Percentiles rank a stretch among this genome's conserved stretches.
These are phyloP conservation scores for Talaromyces sp. DNA, from an alignment of 2,329 filamentous ascomycete species.

Conservation along the genomic window DNA sequence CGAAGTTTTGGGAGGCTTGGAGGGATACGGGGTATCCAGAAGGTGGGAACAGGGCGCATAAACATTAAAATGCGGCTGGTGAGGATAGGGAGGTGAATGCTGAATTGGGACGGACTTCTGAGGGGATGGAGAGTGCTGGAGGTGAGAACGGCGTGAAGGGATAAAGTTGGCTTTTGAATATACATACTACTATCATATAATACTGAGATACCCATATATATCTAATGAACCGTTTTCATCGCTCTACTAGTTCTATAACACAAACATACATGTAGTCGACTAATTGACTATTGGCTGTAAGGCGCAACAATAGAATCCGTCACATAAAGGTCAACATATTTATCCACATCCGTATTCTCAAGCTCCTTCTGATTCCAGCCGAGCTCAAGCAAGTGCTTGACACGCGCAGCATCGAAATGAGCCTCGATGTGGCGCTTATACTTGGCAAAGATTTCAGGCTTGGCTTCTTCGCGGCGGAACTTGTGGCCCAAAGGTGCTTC, in stretches of 20 bases:
- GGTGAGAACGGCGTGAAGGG: background rate
- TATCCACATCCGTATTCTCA: constrained; percentile 78
- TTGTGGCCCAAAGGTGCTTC: constrained; percentile 94
- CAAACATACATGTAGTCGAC: background rate
- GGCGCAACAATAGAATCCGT: constrained; percentile 47
- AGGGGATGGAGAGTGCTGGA: background rate
- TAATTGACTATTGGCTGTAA: constrained; percentile 3
- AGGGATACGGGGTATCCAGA: constrained; percentile 30
- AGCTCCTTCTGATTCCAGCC: constrained; percentile 71
- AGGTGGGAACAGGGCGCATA: constrained; percentile 7
- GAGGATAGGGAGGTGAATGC: background rate
- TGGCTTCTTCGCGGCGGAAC: constrained; percentile 88
- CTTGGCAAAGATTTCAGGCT: constrained; percentile 94
- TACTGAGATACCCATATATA: background rate
- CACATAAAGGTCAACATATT: constrained; percentile 86
- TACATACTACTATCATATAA: background rate
- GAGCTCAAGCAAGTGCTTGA: constrained; percentile 78
- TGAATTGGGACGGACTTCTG: background rate
- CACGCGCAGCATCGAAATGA: constrained; percentile 73
- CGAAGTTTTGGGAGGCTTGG: constrained; percentile 31
- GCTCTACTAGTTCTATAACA: background rate
- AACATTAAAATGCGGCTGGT: background rate
- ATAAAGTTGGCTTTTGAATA: background rate
- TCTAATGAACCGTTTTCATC: background rate
- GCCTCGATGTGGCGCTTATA: constrained; percentile 87